Conservation (phyloP, 129 eudicot species). For the Saussurea involucrata region DNA sequence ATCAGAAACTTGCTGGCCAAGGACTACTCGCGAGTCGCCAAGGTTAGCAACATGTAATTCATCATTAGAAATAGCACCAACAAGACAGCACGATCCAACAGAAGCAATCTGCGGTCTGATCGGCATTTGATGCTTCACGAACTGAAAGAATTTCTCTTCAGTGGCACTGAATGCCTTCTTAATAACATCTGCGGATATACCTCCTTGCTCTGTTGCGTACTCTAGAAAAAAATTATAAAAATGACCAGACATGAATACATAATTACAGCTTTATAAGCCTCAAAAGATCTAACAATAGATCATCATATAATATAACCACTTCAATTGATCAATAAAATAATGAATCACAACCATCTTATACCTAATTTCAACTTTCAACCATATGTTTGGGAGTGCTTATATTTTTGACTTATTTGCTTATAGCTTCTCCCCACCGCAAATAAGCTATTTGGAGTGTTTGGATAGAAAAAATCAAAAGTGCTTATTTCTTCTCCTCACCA, state of each 20-base stretch:
- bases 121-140: slow-evolving; percentile 62
- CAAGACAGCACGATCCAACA: slow-evolving; percentile 91
- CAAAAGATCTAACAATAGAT: neutral
- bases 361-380: slow-evolving; percentile 6
- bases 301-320: neutral
- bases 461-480: too few relatives aligned
- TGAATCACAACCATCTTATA: slow-evolving; percentile 8
- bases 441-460: too few relatives aligned
- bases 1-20: slow-evolving; percentile 56
- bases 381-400: too few relatives aligned
- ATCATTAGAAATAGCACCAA: slow-evolving; percentile 80
- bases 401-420: too few relatives aligned
- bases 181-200: slow-evolving; percentile 79
- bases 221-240: slow-evolving; percentile 32
- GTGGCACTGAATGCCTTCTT: slow-evolving; percentile 87
- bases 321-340: slow-evolving; percentile 4
- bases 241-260: neutral
- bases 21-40: slow-evolving; percentile 93
- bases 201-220: slow-evolving; percentile 79
- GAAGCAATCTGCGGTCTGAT: slow-evolving; percentile 77
- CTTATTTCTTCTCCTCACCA: too few relatives aligned
- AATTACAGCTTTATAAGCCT: neutral
- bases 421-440: too few relatives aligned
- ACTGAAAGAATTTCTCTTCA: slow-evolving; percentile 71
- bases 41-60: slow-evolving; percentile 84